These are phyloP conservation scores for Mycena amicta DNA, from an alignment of 768 basidiomycete species.

Conservation along the genomic window DNA sequence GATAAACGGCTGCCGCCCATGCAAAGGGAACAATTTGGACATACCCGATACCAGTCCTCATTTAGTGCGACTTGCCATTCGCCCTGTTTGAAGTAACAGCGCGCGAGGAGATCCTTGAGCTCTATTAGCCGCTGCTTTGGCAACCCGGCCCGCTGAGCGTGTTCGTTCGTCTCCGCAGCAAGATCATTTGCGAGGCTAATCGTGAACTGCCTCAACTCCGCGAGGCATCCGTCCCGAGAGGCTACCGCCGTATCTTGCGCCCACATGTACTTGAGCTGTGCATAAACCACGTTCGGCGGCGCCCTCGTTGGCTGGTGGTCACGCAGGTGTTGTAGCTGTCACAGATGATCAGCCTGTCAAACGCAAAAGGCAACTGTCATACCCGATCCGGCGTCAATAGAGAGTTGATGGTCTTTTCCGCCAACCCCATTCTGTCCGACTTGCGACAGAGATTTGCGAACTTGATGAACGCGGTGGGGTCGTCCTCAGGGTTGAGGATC, in stretches of 20 bases:
- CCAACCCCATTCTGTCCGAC: constrained; percentile 87
- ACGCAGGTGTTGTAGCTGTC: constrained; percentile 48
- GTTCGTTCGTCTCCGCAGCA: constrained; percentile 59
- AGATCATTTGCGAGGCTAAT: constrained; percentile 74
- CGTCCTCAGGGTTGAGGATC: constrained; percentile 90
- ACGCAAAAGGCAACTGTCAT: constrained; percentile 19
- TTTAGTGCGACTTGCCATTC: constrained; percentile 89
- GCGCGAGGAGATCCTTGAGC: constrained; percentile 81
- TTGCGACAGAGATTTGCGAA: constrained; percentile 98
- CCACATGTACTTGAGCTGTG: constrained; percentile 96
- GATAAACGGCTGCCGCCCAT: constrained; percentile 1
- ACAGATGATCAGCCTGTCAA: not conserved
- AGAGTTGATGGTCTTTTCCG: constrained; percentile 96
- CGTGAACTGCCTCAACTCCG: constrained; percentile 83
- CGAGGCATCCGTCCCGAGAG: constrained; percentile 74
- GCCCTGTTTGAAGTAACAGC: constrained; percentile 96
- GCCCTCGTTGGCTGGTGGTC: constrained; percentile 69
- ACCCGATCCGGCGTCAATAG: constrained; percentile 81
- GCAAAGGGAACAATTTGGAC: constrained; percentile 27
- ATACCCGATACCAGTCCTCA: constrained; percentile 76
- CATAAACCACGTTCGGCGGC: constrained; percentile 95
- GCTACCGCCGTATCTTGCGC: constrained; percentile 55
- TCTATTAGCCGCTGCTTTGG: constrained; percentile 65
- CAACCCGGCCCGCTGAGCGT: constrained; percentile 53
- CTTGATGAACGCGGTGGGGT: constrained; percentile 98